Evolutionary conservation across 192 early-diverging fungal species (phyloP), one percentile per base, ranked within the genome.

Genomic region (Backusella tarrabulga): DNA sequence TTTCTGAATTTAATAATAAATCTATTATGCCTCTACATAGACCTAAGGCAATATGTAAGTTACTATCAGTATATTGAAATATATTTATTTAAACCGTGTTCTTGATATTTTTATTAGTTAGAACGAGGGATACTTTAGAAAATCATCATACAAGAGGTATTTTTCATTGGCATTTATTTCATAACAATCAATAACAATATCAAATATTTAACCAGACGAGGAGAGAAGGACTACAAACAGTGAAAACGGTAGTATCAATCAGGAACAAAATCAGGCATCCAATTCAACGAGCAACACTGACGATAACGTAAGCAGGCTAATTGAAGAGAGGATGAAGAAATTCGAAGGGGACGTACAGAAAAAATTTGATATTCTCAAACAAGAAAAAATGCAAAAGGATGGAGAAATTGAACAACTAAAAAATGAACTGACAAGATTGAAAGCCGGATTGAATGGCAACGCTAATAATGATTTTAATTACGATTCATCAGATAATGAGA

Each of bases 101-200:
- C 2, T 44, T 5, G 17, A n/a, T 15, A 32, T 3, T 32, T 32
- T 32, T 32, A 32, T 32, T 32, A 32, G 32, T 3, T 32, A 0
- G 2, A 0, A 0, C 2, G 32, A 32, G 32, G 0, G 0, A 3
- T 32, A 32, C 0, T 3, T 32, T 0, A 32, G 32, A 2, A 32
- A 32, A 32, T 3, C 0, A 3, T 2, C 32, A 0, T 32, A 32
- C 29, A 32, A 32, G 32, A 32, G 32, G 44, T 46, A 17, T 46
- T 46, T 17, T 50, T 50, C 1, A 50, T n/a, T 17, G 17, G 19
- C 5, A 50, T 19, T 19, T 50, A 50, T 50, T 4, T 19, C 17
- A 50, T 50, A 50, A 6, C 4, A n/a, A 2, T 19, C 6, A 50
- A 50, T 50, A 50, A n/a, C 17, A 50, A 19, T 19, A 50, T 50